Conservation (phyloP, 805 yeast species). For the Hanseniaspora meyeri region DNA sequence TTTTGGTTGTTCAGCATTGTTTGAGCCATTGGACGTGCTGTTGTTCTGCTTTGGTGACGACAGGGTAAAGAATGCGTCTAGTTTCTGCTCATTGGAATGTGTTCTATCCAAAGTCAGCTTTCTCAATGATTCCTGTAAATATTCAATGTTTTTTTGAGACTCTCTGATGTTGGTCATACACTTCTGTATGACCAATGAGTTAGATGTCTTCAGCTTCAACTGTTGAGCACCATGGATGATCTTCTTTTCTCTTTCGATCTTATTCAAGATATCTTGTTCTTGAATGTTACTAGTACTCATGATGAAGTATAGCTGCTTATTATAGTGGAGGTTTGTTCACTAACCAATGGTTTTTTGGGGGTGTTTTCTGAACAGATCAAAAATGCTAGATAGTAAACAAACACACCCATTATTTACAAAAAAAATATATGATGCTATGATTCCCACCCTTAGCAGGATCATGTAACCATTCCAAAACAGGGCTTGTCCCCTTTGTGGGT, state of each 20-base stretch:
- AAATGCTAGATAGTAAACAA: neutral
- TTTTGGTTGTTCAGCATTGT: slow-evolving; percentile 21
- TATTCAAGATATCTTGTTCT: slow-evolving; percentile 59
- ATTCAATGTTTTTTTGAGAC: slow-evolving; percentile 81
- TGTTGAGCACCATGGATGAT: slow-evolving; percentile 79
- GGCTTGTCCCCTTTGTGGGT: too few relatives aligned
- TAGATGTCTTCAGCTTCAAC: slow-evolving; percentile 64
- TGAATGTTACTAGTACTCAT: slow-evolving; percentile 2
- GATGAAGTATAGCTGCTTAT: neutral
- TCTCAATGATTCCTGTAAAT: slow-evolving; percentile 63
- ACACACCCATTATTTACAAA: neutral
- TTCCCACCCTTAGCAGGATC: too few relatives aligned
- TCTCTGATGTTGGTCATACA: slow-evolving; percentile 86
- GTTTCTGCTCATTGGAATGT: neutral
- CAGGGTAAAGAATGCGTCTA: slow-evolving; percentile 12
- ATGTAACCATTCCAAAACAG: too few relatives aligned
- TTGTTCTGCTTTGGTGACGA: slow-evolving; percentile 9
- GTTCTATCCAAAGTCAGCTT: slow-evolving; percentile 33
- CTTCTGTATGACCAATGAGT: slow-evolving; percentile 72
- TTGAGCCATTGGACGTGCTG: slow-evolving; percentile 11
- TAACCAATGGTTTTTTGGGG: neutral
- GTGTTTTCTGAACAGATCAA: neutral
- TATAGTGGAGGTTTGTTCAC: too few relatives aligned
- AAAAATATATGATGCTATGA: too few relatives aligned
- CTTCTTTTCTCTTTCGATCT: slow-evolving; percentile 78